Evolutionary conservation across 2,329 filamentous ascomycete genomes (phyloP), one percentile per base, ranked within the genome.

Genomic region (Aspergillus versicolor): DNA sequence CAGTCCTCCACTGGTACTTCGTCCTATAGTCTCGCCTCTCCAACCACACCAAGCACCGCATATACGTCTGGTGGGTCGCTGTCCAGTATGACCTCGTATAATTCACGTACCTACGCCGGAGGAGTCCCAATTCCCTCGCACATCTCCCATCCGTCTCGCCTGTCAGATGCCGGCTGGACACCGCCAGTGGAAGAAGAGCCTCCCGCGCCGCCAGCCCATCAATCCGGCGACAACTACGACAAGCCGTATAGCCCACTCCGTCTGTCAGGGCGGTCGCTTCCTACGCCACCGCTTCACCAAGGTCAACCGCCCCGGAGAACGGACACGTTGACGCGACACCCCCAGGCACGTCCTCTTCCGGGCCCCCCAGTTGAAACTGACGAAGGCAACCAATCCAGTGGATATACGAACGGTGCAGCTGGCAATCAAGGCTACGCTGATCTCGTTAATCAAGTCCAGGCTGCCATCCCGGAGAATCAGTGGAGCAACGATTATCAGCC

Each of bases 321-420:
- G 2, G 78, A 81, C 61, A 84, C 83, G 0, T 65, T 81, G 7
- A 81, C 78, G 21, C 79, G 83, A 53, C 83, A 87, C 68, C 83
- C 82, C 7, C 80, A 83, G 47, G 71, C 81, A 8, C 76, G 85
- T 22, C 84, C 85, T 34, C 74, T 86, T n/a, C 85, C 84, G 2
- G 82, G 82, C 0, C 80, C 81, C 9, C 83, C 84, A 1, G 65
- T 75, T 40, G 81, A 81, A 30, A 75, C 75, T 3, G 78, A 80
- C 21, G 22, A 51, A 4, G 65, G 65, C 43, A 57, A 63, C 61
- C 59, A 49, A 63, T 67, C 52, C 43, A 21, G 43, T 44, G 53
- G 47, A 40, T 22, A 53, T 37, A 11, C 59, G 7, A 68, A 66
- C 51, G 64, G 67, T 8, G 48, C 58, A 22, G 62, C 60, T 76